Evolutionary conservation across 345 rosid species (phyloP), one percentile per base, ranked within the genome.

Genomic region (Microcos paniculata): DNA sequence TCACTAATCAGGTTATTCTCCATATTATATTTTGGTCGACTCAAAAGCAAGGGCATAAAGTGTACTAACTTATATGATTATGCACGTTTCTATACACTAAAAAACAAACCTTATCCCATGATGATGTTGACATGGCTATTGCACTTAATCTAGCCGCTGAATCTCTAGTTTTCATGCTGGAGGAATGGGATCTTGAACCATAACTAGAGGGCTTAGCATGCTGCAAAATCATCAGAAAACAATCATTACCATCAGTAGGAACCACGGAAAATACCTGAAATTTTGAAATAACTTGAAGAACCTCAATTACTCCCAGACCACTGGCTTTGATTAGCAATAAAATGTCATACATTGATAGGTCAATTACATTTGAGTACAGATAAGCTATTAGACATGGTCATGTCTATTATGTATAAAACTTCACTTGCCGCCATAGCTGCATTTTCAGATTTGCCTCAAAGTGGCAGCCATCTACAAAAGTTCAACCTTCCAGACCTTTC

Each of bases 91-190:
- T 48, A 48, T 68, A 68, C 49, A 38, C 19, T 1, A 23, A 68
- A 79, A 63, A 79, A 30, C 57, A 61, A 38, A 95, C 99, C 95
- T 93, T 95, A 64, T 89, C 87, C 99, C 99, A 95, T 13, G 80
- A 85, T 72, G 78, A 79, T 63, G 92, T 76, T 59, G 87, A 78
- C 68, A 70, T 80, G 23, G 76, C 67, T 73, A 79, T 70, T 64
- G 81, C 84, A 77, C 78, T 82, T 61, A 83, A 79, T 73, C 77
- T 19, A 79, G 84, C 70, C 55, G 77, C 62, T 23, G 80, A 73
- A 55, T 84, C 92, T 84, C 85, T 84, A 46, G 62, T 78, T 82
- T 83, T 85, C 42, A 56, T 68, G 64, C 89, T 72, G 42, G 82
- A 16, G 28, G 91, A 88, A 77, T 79, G 86, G 31, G 94, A 90